phyloP scores from a whole-genome alignment of 1,284 basidiomycete species.

The Heterobasidion annosum region DNA sequence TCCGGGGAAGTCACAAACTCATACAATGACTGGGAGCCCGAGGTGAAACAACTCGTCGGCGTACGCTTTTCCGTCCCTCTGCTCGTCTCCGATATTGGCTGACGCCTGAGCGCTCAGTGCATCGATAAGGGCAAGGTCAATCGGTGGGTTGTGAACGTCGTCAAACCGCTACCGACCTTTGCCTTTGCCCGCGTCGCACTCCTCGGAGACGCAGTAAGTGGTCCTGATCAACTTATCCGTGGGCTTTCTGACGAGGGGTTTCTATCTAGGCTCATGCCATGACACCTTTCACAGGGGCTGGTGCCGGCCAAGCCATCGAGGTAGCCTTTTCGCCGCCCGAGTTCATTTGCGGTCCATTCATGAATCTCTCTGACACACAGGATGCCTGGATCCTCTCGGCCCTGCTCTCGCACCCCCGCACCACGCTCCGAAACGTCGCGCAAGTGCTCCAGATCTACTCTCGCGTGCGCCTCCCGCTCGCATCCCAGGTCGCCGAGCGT shows the following conservation, averaged over 20 bases:
- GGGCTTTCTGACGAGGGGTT: background rate
- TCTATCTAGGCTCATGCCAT: slow-evolving; percentile 38
- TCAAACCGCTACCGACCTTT: slow-evolving; percentile 29
- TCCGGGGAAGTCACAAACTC: slow-evolving; percentile 16
- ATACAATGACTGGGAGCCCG: slow-evolving; percentile 32
- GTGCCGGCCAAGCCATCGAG: slow-evolving; percentile 49
- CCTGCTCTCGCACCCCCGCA: slow-evolving; percentile 31
- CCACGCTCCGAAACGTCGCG: slow-evolving; percentile 23
- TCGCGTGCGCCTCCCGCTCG: slow-evolving; percentile 29
- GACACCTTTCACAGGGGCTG: slow-evolving; percentile 45
- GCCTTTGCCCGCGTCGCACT: slow-evolving; percentile 32
- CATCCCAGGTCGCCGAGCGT: slow-evolving; percentile 21
- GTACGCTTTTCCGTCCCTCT: slow-evolving; percentile 16
- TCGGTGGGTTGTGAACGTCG: slow-evolving; percentile 41
- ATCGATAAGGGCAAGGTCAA: slow-evolving; percentile 23
- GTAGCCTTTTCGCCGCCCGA: slow-evolving; percentile 16
- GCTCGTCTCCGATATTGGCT: slow-evolving; percentile 8
- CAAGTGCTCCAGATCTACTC: slow-evolving; percentile 32
- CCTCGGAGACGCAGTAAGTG: slow-evolving; percentile 39
- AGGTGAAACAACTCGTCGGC: slow-evolving; percentile 28
- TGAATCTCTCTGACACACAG: slow-evolving; percentile 12
- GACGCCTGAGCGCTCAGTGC: slow-evolving; percentile 17
- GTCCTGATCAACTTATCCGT: background rate
- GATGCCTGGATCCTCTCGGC: slow-evolving; percentile 31
- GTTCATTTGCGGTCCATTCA: background rate